A percentile compares a stretch with the other conserved stretches of the same genome.
Conservation (phyloP, 1,139 yeast genomes). For the Debaryomyces robertsiae region DNA sequence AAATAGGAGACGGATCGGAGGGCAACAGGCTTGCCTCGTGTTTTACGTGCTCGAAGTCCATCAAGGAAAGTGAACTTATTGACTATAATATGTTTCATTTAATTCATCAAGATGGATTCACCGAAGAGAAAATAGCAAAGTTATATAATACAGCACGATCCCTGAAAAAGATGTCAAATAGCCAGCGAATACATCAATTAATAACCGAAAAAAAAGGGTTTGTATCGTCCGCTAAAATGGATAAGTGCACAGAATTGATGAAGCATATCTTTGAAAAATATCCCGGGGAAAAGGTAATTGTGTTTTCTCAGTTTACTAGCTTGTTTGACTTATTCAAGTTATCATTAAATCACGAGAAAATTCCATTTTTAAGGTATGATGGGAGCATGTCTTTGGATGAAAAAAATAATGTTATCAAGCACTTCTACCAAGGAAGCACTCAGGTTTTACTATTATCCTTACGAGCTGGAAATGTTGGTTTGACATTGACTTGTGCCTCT, state of each 20-base stretch:
- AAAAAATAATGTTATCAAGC: conserved; percentile 62
- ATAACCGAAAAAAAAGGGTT: conserved; percentile 37
- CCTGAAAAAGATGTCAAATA: conserved; percentile 14
- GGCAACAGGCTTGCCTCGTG: conserved; percentile 54
- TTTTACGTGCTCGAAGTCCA: conserved; percentile 44
- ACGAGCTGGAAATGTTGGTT: conserved; percentile 91
- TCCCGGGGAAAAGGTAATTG: conserved; percentile 64
- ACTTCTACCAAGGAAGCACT: conserved; percentile 58
- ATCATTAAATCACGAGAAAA: conserved; percentile 50
- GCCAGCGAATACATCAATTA: conserved; percentile 27
- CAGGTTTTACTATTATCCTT: conserved; percentile 71
- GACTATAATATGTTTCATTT: conserved; percentile 56
- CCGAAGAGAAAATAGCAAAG: conserved; percentile 14
- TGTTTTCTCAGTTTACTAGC: conserved; percentile 85
- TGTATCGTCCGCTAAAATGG: conserved; percentile 57
- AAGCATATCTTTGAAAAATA: conserved; percentile 40
- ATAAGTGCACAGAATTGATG: conserved; percentile 49
- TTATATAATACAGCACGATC: conserved; percentile 9
- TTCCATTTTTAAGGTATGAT: conserved; percentile 67
- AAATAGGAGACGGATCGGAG: conserved; percentile 34
- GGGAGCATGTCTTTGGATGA: conserved; percentile 75
- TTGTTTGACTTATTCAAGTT: conserved; percentile 71
- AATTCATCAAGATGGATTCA: conserved; percentile 32
- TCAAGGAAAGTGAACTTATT: conserved; percentile 46
- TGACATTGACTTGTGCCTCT: conserved; percentile 89